Evolutionary conservation across 2,329 filamentous ascomycete genomes (phyloP).

Genomic region (Diaporthe sp.): DNA sequence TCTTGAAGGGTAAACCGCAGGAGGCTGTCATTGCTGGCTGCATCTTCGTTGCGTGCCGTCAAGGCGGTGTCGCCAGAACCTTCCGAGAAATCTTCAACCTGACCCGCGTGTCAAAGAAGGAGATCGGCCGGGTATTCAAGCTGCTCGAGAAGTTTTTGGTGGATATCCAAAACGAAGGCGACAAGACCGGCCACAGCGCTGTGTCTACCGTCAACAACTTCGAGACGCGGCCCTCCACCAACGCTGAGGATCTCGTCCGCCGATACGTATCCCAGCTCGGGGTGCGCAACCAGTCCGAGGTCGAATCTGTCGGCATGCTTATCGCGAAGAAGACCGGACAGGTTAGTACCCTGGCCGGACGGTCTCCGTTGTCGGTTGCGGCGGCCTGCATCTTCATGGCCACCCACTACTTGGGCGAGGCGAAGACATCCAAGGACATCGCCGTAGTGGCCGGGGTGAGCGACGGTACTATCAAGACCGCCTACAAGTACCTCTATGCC

Average conservation of each 20-base stretch:
- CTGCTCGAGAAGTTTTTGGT: conserved; percentile 88
- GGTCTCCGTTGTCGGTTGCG: conserved; percentile 92
- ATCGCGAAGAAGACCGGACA: conserved; percentile 82
- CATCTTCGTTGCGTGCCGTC: conserved; percentile 97
- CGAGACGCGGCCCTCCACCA: conserved; percentile 79
- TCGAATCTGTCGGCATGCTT: conserved; percentile 82
- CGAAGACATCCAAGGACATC: conserved; percentile 87
- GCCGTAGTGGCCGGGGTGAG: conserved; percentile 87
- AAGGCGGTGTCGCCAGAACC: conserved; percentile 85
- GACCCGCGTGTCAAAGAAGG: conserved; percentile 95
- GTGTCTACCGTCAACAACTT: conserved; percentile 74
- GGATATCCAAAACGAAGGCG: conserved; percentile 74
- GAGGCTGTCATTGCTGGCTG: conserved; percentile 95
- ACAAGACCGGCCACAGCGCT: conserved; percentile 57
- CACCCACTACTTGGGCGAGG: conserved; percentile 83
- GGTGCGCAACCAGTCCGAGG: conserved; percentile 75
- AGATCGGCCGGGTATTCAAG: conserved; percentile 97
- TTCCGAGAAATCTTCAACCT: conserved; percentile 95
- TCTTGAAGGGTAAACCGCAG: conserved; percentile 95
- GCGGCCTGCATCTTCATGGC: conserved; percentile 98
- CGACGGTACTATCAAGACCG: conserved; percentile 95
- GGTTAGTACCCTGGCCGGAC: conserved; percentile 86
- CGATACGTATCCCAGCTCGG: conserved; percentile 90
- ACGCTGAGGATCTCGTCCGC: conserved; percentile 84
- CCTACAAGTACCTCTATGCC: conserved; percentile 88